Evolutionary conservation across 352 stramenopile species (phyloP).

Genomic region (Phytophthora hibernalis): DNA sequence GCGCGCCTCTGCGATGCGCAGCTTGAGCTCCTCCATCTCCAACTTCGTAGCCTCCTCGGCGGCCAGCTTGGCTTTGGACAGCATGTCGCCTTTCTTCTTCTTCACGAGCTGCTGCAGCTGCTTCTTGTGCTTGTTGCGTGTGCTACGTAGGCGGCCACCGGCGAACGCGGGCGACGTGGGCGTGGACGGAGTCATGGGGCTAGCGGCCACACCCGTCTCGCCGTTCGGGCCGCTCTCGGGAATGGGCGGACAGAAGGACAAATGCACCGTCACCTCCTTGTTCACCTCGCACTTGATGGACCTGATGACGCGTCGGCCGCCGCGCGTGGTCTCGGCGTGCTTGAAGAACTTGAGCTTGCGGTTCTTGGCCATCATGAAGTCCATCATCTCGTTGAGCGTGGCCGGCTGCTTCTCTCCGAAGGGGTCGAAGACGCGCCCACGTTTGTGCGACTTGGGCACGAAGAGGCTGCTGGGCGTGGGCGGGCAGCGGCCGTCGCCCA

Average conservation of each 20-base stretch:
- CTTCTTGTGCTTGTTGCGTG: conserved; percentile 88
- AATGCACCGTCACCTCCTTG: conserved; percentile 85
- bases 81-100: conserved; percentile 90
- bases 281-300: conserved; percentile 89
- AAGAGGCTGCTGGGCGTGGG: conserved; percentile 74
- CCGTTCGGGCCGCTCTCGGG: conserved; percentile 84
- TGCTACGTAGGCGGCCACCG: conserved; percentile 70
- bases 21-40: conserved; percentile 89
- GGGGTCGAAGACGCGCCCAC: conserved; percentile 81
- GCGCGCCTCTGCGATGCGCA: conserved; percentile 76
- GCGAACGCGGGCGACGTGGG: conserved; percentile 82
- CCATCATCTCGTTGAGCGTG: conserved; percentile 91
- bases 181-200: conserved; percentile 88
- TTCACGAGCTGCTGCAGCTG: conserved; percentile 84
- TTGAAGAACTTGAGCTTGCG: conserved; percentile 92
- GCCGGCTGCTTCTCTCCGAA: conserved; percentile 86
- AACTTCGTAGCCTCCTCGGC: conserved; percentile 89
- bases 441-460: conserved; percentile 85
- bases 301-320: conserved; percentile 86
- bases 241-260: conserved; percentile 83
- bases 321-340: conserved; percentile 84
- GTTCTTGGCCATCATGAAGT: conserved; percentile 90
- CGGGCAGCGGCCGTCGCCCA: conserved; percentile 80
- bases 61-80: conserved; percentile 86
- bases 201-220: conserved; percentile 80